Conservation (phyloP, 1,139 yeast species). For the Yarrowia galli region DNA sequence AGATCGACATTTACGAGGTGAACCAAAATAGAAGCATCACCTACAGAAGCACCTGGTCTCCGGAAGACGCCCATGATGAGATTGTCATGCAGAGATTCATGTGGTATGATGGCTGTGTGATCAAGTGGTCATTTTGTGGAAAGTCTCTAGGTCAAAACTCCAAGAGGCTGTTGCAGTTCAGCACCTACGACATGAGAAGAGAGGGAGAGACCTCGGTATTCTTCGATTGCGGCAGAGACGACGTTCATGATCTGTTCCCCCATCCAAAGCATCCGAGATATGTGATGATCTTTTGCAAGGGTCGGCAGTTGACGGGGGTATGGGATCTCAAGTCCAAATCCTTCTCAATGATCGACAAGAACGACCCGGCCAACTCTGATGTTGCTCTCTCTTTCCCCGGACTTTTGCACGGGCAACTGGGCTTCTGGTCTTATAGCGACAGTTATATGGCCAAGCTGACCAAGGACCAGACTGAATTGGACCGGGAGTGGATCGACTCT, state of each 20-base stretch:
- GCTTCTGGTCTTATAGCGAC: constrained; percentile 16
- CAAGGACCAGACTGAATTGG: constrained; percentile 11
- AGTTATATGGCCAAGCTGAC: neutral
- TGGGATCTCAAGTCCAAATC: constrained; percentile 2
- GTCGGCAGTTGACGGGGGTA: constrained; percentile 2
- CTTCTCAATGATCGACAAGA: neutral
- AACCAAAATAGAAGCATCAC: neutral
- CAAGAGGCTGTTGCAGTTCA: constrained; percentile 9
- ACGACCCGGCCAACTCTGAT: neutral
- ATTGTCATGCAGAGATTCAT: constrained; percentile 16
- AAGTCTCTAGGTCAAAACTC: constrained; percentile 9
- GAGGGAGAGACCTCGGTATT: constrained; percentile 9
- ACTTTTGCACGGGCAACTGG: neutral
- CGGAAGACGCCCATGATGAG: neutral
- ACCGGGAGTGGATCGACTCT: constrained; percentile 8
- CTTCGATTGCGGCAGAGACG: constrained; percentile 3
- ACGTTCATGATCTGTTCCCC: constrained; percentile 22
- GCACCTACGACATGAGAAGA: constrained; percentile 10
- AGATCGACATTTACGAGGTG: constrained; percentile 17
- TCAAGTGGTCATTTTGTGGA: constrained; percentile 24
- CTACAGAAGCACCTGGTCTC: constrained; percentile 19
- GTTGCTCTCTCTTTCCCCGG: constrained; percentile 19
- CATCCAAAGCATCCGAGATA: constrained; percentile 19
- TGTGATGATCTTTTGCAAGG: constrained; percentile 6
- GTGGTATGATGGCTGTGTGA: constrained; percentile 27